A percentile compares a stretch with the other conserved stretches of the same genome.
These are phyloP conservation scores for Rhizopogon sp. DNA, from an alignment of 768 basidiomycete genomes.

Conservation along the genomic window DNA sequence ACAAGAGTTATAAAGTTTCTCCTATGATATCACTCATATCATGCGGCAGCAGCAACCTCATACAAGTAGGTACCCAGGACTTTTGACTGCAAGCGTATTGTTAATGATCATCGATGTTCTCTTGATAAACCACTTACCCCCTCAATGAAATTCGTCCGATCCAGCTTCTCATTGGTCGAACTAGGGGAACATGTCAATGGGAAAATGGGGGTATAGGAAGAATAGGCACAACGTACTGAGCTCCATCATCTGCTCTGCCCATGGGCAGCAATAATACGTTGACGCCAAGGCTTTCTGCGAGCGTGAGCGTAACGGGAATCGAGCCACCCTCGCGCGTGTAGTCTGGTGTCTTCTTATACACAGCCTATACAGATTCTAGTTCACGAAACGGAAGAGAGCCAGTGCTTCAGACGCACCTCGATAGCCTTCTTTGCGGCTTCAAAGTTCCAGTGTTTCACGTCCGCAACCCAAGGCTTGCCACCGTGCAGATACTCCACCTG, in stretches of 20 bases:
- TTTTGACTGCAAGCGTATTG: constrained; percentile 17
- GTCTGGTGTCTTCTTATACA: constrained; percentile 76
- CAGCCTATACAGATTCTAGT: constrained; percentile 11
- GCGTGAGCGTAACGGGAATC: constrained; percentile 90
- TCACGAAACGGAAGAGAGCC: not conserved
- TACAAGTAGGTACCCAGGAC: constrained; percentile 29
- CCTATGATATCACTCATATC: not conserved
- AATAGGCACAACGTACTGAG: constrained; percentile 55
- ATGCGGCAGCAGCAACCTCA: constrained; percentile 20
- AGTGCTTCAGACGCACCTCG: constrained; percentile 38
- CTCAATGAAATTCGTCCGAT: constrained; percentile 83
- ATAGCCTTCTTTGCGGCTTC: constrained; percentile 84
- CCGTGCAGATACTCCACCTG: constrained; percentile 68
- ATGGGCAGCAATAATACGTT: constrained; percentile 90
- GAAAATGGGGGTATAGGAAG: not conserved
- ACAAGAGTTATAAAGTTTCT: too few species aligned
- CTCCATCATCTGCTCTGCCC: constrained; percentile 93
- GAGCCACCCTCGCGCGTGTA: constrained; percentile 90
- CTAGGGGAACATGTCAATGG: constrained; percentile 28
- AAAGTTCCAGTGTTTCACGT: constrained; percentile 89
- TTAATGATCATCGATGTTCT: constrained; percentile 1
- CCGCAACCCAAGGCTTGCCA: constrained; percentile 88
- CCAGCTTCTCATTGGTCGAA: constrained; percentile 94
- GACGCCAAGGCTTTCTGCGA: constrained; percentile 81
- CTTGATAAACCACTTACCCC: constrained; percentile 46